Evolutionary conservation across 129 eudicot species (phyloP), one percentile per base, ranked within the genome.

Genomic region (Glebionis coronaria): DNA sequence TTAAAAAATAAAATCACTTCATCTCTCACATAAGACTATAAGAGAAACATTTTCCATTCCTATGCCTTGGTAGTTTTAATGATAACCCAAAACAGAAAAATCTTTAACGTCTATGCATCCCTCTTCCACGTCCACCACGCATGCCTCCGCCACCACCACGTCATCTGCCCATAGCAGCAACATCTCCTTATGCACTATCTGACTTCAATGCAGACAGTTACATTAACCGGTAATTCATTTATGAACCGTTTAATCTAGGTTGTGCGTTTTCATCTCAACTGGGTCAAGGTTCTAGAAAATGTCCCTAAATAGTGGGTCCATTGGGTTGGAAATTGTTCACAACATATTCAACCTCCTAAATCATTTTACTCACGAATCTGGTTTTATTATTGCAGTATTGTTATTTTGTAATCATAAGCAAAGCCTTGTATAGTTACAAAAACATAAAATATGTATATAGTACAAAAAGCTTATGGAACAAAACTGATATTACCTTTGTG

Each of bases 181-280:
- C 98, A 16, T 93, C 98, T 66, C 98, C 97, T 73, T 93, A 95
- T 44, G 98, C 97, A 73, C 98, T 93, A 85, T 88, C 98, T 10
- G 97, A 93, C 98, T 93, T 82, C 82, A 84, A n/a, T 35, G 23
- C 18, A 45, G 77, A 56, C 62, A 51, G 16, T 7, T 46, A 15
- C 38, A 27, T 63, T 21, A 72, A 59, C 45, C 29, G 7, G 9
- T 13, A n/a, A 35, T 31, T 53, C 18, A 53, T 4, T 53, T 15
- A 16, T 18, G 57, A 0, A 53, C 18, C 9, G 12, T 3, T 53
- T 13, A 9, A 53, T 53, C 0, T 6, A 3, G 58, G 58, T 1
- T n/a, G n/a, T 53, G 13, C 18, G 21, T 18, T 53, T 31, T 53
- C 18, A 16, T n/a, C 28, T 9, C 28, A 53, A 53, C 27, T 20